A percentile compares a stretch with the other conserved stretches of the same genome.
These are phyloP conservation scores for Solanum bukasovii DNA, from an alignment of 257 asterid species.

Conservation along the genomic window DNA sequence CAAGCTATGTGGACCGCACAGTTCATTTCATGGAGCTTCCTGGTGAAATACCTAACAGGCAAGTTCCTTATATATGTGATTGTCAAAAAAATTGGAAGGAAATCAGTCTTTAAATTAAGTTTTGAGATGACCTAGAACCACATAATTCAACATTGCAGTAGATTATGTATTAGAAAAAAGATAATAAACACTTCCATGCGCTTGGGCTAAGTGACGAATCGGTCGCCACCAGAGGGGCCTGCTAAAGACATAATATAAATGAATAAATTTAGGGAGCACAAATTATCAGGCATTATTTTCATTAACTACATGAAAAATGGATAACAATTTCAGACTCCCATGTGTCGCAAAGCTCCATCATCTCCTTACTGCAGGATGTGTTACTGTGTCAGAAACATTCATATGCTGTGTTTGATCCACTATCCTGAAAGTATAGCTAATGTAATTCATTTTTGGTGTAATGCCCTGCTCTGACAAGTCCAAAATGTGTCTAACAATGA, in stretches of 20 bases:
- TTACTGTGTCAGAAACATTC: background rate
- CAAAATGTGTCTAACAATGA: background rate
- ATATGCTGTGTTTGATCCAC: background rate
- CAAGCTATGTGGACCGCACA: conserved; percentile 81
- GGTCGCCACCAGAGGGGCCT: background rate
- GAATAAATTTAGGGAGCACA: background rate
- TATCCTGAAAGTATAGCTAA: background rate
- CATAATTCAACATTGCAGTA: background rate
- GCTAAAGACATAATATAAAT: background rate
- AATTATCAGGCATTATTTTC: background rate
- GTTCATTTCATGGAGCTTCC: conserved; percentile 99
- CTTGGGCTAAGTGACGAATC: background rate
- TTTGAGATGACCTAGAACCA: background rate
- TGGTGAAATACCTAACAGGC: conserved; percentile 94
- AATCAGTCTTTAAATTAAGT: background rate
- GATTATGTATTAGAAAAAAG: background rate
- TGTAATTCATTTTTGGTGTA: background rate
- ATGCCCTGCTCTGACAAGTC: background rate
- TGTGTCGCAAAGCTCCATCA: background rate
- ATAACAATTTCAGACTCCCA: background rate
- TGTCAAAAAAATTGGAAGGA: background rate
- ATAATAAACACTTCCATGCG: background rate
- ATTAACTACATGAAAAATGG: background rate
- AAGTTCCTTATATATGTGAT: background rate
- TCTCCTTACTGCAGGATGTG: background rate